These are phyloP conservation scores for Themeda triandra DNA, from an alignment of 176 grass and related monocot species.

Conservation along the genomic window DNA sequence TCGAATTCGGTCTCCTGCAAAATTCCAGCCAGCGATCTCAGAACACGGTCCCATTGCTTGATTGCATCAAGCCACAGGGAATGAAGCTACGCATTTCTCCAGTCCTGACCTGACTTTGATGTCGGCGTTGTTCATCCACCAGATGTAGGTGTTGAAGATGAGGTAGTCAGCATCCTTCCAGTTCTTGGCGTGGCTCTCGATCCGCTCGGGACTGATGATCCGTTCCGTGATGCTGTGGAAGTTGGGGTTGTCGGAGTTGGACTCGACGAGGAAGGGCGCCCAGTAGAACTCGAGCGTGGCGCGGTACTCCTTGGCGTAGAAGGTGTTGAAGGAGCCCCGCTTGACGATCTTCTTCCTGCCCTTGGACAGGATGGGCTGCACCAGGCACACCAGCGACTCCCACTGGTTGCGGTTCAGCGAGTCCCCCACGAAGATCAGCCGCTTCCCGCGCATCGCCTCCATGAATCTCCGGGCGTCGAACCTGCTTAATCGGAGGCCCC, in stretches of 20 bases:
- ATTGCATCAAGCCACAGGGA: background rate
- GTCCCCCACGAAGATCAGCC: slow-evolving; percentile 88
- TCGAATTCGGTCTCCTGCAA: slow-evolving; percentile 32
- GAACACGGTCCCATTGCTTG: background rate
- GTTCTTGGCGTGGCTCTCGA: slow-evolving; percentile 57
- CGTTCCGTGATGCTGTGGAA: slow-evolving; percentile 57
- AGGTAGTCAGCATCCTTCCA: slow-evolving; percentile 82
- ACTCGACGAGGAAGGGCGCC: slow-evolving; percentile 93
- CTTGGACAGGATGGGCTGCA: too few relatives aligned
- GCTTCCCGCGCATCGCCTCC: slow-evolving; percentile 73
- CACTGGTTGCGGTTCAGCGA: slow-evolving; percentile 97
- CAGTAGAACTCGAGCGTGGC: slow-evolving; percentile 93
- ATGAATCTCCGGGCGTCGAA: slow-evolving; percentile 79
- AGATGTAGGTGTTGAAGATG: slow-evolving; percentile 99
- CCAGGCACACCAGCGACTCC: slow-evolving; percentile 81
- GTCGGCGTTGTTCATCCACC: slow-evolving; percentile 86
- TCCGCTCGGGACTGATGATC: slow-evolving; percentile 59
- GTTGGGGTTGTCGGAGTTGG: slow-evolving; percentile 80
- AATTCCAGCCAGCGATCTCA: background rate
- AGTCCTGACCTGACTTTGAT: slow-evolving; percentile 61
- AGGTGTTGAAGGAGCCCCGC: slow-evolving; percentile 35
- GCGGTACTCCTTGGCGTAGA: slow-evolving; percentile 80
- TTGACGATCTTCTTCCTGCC: slow-evolving; percentile 51
- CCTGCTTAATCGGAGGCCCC: slow-evolving; percentile 27
- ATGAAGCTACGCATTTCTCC: background rate